Evolutionary conservation across 2,329 filamentous ascomycete genomes (phyloP), one percentile per base, ranked within the genome.

Genomic region (Talaromyces piceae): DNA sequence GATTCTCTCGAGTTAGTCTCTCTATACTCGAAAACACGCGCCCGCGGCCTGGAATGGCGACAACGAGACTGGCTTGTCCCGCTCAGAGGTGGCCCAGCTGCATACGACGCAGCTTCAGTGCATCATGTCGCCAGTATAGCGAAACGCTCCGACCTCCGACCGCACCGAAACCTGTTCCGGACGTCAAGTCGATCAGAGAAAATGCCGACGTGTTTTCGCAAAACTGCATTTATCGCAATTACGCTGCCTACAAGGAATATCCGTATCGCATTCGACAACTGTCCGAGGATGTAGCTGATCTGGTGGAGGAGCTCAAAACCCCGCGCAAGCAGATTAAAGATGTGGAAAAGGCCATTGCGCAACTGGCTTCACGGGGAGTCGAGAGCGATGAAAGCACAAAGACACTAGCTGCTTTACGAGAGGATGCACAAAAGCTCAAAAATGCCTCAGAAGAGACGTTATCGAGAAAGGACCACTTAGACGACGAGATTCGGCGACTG

Each of bases 111-210:
- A 46, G 44, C 13, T 49, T 53, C 5, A 53, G n/a, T 26, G 41
- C 45, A 20, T 25, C 51, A 12, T 53, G 41, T 11, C 46, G 41
- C 25, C 47, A 41, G 9, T 41, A 37, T 33, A 41, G 28, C n/a
- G 51, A 53, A 46, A 26, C 49, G 18, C 33, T 47, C 7, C 51
- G 51, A 8, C 86, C 87, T 4, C 76, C 86, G 1, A 84, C 80
- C 48, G 90, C 88, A 12, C 90, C 89, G 9, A 91, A 88, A 66
- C 82, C 88, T 23, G 79, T 79, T 44, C 79, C 94, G 58, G 87
- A 96, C 72, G 79, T 95, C 65, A 91, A 88, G 67, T 86, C 93
- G 72, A 95, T 98, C 67, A 90, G 91, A 52, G 80, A 89, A 63
- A 87, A 94, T 69, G 82, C 87, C 13, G 81, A 84, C 12, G 77